Conservation (phyloP, 805 yeast genomes). For the Saccharomycopsis fermentans region DNA sequence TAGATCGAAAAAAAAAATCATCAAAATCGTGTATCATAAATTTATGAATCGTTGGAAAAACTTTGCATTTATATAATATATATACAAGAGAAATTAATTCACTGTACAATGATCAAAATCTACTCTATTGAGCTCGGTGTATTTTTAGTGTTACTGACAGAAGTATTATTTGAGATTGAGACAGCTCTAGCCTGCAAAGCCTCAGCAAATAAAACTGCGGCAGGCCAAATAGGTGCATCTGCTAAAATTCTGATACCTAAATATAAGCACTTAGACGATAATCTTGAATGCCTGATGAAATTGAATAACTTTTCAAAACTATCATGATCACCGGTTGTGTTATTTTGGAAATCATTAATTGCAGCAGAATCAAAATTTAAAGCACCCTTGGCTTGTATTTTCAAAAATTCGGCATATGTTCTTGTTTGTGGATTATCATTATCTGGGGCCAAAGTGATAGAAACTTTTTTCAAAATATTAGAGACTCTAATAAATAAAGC, state of each 20-base stretch:
- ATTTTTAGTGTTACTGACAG: neutral
- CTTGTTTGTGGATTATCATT: conserved; percentile 34
- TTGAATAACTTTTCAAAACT: conserved; percentile 33
- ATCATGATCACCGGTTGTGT: conserved; percentile 36
- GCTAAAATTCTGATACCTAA: conserved; percentile 69
- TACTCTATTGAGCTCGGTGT: neutral
- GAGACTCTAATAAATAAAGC: conserved; percentile 60
- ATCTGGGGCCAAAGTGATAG: conserved; percentile 42
- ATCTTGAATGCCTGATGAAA: conserved; percentile 38
- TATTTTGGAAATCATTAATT: conserved; percentile 41
- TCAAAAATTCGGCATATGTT: conserved; percentile 48
- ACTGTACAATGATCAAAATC: neutral
- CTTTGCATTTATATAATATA: neutral
- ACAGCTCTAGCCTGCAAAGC: conserved; percentile 61
- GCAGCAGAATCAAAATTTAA: conserved; percentile 38
- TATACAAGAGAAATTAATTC: neutral
- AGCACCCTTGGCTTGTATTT: conserved; percentile 51
- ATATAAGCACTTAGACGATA: conserved; percentile 48
- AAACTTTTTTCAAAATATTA: conserved; percentile 48
- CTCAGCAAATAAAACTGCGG: conserved; percentile 69
- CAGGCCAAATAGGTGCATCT: conserved; percentile 84
- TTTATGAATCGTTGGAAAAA: neutral
- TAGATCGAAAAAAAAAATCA: neutral
- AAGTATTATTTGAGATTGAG: conserved; percentile 20
- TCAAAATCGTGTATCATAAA: neutral